phyloP scores from a whole-genome alignment of 2,329 filamentous ascomycete genomes.

The Escovopsis sp. region DNA sequence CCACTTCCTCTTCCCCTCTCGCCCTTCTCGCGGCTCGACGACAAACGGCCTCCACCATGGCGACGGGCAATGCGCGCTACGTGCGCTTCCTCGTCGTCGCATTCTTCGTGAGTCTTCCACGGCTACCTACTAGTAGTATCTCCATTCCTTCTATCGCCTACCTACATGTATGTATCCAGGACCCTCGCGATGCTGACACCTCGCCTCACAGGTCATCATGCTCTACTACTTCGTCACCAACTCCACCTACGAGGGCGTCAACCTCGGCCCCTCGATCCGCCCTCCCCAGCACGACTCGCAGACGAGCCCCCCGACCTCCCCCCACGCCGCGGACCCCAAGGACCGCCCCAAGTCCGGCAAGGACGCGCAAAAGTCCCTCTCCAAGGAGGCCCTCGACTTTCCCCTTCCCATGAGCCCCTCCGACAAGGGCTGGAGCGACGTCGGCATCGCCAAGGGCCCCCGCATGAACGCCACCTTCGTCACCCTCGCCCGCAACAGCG shows the following conservation, averaged over 20 bases:
- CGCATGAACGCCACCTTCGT: constrained; percentile 97
- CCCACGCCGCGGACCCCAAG: constrained; percentile 3
- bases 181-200: constrained; percentile 7
- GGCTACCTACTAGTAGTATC: no score
- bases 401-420: constrained; percentile 37
- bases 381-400: constrained; percentile 19
- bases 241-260: constrained; percentile 30
- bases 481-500: constrained; percentile 79
- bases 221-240: constrained; percentile 71
- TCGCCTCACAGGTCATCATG: constrained; percentile 36
- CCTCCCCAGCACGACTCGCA: constrained; percentile 7
- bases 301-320: no score
- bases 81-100: constrained; percentile 67
- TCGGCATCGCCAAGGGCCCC: constrained; percentile 43
- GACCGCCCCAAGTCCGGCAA: constrained; percentile 7
- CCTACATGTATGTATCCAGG: no score
- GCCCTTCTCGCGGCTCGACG: neutral
- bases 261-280: constrained; percentile 8
- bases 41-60: constrained; percentile 29
- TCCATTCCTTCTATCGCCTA: no score
- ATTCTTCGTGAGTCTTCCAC: constrained; percentile 70
- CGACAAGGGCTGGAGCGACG: constrained; percentile 36
- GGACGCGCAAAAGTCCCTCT: neutral
- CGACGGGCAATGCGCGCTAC: constrained; percentile 58
- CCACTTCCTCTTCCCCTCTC: neutral